A percentile compares a stretch with the other conserved stretches of the same genome.
phyloP scores from a whole-genome alignment of 2,329 filamentous ascomycete species.

The Dactylellina leptospora region DNA sequence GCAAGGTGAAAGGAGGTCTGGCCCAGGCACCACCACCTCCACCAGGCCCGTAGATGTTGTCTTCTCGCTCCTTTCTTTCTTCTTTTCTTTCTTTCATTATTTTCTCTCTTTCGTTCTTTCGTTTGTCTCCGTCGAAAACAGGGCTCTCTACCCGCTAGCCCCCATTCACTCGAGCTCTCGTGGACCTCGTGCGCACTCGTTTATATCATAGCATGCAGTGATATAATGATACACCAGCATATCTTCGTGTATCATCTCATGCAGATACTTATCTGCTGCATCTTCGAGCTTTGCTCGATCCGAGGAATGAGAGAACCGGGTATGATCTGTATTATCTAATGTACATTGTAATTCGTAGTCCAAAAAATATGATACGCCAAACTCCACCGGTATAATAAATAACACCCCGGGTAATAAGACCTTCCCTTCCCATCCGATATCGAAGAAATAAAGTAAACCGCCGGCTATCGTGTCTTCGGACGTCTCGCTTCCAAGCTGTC shows the following conservation, averaged over 20 bases:
- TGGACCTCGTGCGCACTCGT: slow-evolving; percentile 21
- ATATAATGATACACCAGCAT: slow-evolving; percentile 4
- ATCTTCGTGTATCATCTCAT: no score
- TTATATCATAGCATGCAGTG: slow-evolving; percentile 17
- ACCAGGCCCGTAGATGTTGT: not conserved
- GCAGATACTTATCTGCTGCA: no score
- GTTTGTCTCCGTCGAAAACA: slow-evolving; percentile 9
- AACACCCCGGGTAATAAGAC: slow-evolving; percentile 13
- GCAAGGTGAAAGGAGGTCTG: slow-evolving; percentile 50
- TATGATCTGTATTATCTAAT: no score
- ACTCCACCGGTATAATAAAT: slow-evolving; percentile 15
- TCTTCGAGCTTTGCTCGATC: no score
- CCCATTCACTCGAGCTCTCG: slow-evolving; percentile 22
- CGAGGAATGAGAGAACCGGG: no score
- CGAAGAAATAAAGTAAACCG: not conserved
- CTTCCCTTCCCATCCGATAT: not conserved
- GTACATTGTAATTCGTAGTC: no score
- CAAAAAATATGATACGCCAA: no score
- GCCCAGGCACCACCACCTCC: slow-evolving; percentile 18
- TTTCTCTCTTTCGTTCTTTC: not conserved
- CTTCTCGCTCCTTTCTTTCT: not conserved
- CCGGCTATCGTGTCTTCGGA: slow-evolving; percentile 27
- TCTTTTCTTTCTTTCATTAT: not conserved
- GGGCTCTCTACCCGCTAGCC: slow-evolving; percentile 13
- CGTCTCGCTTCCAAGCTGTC: slow-evolving; percentile 38